phyloP scores from a whole-genome alignment of 768 basidiomycete genomes.

The Suillus placidus region DNA sequence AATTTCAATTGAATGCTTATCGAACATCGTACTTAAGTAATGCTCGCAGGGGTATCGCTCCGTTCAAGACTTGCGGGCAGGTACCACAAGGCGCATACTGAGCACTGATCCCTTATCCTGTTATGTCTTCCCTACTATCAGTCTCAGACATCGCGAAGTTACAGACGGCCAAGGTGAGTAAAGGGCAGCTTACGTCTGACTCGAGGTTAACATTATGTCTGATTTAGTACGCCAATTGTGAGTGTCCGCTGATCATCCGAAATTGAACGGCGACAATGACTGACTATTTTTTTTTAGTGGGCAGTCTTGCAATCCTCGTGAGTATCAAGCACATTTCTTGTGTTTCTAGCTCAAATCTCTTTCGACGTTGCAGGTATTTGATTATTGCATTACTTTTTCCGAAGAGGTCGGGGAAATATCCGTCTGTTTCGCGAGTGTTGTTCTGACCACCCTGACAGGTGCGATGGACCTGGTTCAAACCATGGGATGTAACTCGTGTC shows the following conservation, averaged over 20 bases:
- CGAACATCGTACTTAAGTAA: neutral
- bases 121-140: constrained; percentile 2
- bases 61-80: neutral
- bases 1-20: neutral
- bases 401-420: constrained; percentile 9
- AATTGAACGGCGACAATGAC: neutral
- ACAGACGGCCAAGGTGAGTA: constrained; percentile 19
- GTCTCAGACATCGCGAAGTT: constrained; percentile 14
- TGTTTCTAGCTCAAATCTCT: neutral
- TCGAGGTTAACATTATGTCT: neutral
- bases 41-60: neutral
- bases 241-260: neutral
- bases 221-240: constrained; percentile 20
- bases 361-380: constrained; percentile 7
- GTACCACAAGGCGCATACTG: neutral
- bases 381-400: constrained; percentile 13
- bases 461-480: constrained; percentile 22
- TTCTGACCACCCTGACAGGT: too few relatives aligned
- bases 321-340: neutral
- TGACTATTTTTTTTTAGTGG: constrained; percentile 13
- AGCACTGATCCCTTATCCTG: neutral
- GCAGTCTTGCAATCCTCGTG: constrained; percentile 21
- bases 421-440: neutral
- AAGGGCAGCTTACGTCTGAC: too few relatives aligned
- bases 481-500: constrained; percentile 18